Evolutionary conservation across 495 filamentous ascomycete genomes (phyloP), one percentile per base, ranked within the genome.

Genomic region (Halenospora varia): DNA sequence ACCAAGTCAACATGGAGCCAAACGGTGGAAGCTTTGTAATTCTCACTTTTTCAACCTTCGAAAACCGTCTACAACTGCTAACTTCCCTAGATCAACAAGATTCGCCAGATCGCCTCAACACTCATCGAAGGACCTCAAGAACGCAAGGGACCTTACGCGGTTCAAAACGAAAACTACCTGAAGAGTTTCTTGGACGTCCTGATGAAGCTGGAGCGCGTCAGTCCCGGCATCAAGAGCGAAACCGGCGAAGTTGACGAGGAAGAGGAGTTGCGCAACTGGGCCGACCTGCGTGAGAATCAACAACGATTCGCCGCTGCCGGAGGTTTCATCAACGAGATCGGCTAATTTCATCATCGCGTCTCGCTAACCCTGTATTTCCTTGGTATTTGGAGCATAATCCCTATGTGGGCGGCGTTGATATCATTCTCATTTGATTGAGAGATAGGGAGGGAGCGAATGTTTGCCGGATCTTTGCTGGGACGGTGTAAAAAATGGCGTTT

Each of bases 1-100:
- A 82, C 52, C 84, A 89, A 72, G 79, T 88, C 47, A 88, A 89
- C 67, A 87, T 92, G 77, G 89, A 94, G 68, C 87, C 90, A 1
- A 92, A 91, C 64, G 87, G 83, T 17, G 80, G 79, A 44, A 88
- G 85, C 48, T 83, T 93, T 48, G 64, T 67, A 55, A 56, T 61
- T 55, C 13, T 39, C 18, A 9, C 11, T 20, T 4, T 3, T 15
- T 44, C 19, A 77, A 84, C 23, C 35, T 53, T 24, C 47, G 10
- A 9, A 13, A 6, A 6, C 19, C 47, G 9, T 10, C 6, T 49
- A 9, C 19, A 15, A 3, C 44, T 56, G 13, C 8, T 15, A 23
- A n/a, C 2, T 35, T 46, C 11, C 26, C n/a, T n/a, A 77, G 72
- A 83, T 83, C 66, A 72, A 75, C 66, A 86, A 87, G 73, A 84